Evolutionary conservation across 1,139 yeast genomes (phyloP), one percentile per base, ranked within the genome.

Genomic region (Magnusiomyces sp.): DNA sequence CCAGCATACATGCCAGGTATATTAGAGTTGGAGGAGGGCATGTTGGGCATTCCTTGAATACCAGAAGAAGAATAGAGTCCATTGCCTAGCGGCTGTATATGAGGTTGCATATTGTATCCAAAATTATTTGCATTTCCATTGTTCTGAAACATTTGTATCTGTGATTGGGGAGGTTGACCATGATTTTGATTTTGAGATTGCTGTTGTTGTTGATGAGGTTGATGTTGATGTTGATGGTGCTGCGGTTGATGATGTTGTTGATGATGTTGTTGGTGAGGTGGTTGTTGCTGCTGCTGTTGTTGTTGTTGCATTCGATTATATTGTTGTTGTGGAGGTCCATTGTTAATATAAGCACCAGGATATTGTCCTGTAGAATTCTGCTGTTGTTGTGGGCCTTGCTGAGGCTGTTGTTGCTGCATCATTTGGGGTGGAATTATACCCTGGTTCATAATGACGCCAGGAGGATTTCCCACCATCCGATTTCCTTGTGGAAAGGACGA

Each of bases 371-470:
- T 20, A 17, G 20, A 17, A 40, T 43, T 16, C 9, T 17, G 20
- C 17, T 34, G 34, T 43, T 43, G 41, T 11, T 43, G 47, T 19
- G 37, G 42, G 10, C 16, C 13, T 19, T 32, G 37, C n/a, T n/a
- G 37, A 19, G 14, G 20, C 37, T 16, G 37, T 14, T 27, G 33
- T 13, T 31, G 36, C 14, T 16, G 37, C 36, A 20, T 47, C 40
- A 45, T 45, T 19, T 39, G 53, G 20, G 53, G 53, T 16, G 50
- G 50, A 33, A 47, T 50, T 9, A 48, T 48, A 11, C 50, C 50
- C 39, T 47, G 53, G 33, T 49, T 46, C 53, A 50, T 50, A 43
- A 50, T 47, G 50, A 50, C 48, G 10, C 50, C 53, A 37, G 50
- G 40, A 16, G 42, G 45, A 17, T 45, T 50, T 19, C 52, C 50